phyloP scores from a whole-genome alignment of 441 rosid species.

The Eruca vesicaria region DNA sequence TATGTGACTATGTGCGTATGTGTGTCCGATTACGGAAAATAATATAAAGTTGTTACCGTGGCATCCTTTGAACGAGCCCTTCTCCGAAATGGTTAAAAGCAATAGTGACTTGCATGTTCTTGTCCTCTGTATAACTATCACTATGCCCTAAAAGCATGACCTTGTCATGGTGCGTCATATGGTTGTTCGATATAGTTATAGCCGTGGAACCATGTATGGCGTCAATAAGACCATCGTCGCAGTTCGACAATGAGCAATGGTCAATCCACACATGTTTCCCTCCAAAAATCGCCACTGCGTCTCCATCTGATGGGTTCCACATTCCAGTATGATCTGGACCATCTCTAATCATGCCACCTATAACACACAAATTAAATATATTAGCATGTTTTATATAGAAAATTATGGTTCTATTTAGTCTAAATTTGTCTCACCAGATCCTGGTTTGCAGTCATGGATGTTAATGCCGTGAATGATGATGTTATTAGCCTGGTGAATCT shows the following conservation, averaged over 20 bases:
- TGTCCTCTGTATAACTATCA: slow-evolving; percentile 53
- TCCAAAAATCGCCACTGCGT: slow-evolving; percentile 48
- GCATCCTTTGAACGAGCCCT: slow-evolving; percentile 71
- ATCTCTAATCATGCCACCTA: slow-evolving; percentile 41
- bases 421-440: slow-evolving; percentile 6
- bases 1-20: background rate
- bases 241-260: slow-evolving; percentile 57
- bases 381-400: background rate
- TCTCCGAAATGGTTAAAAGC: slow-evolving; percentile 80
- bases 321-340: slow-evolving; percentile 43
- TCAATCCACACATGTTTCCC: slow-evolving; percentile 57
- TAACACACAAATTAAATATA: background rate
- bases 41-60: slow-evolving; percentile 37
- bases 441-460: slow-evolving; percentile 58
- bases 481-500: slow-evolving; percentile 46
- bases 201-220: slow-evolving; percentile 65
- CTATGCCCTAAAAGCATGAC: slow-evolving; percentile 63
- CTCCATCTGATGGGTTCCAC: slow-evolving; percentile 52
- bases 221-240: slow-evolving; percentile 62
- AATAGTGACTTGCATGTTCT: slow-evolving; percentile 60
- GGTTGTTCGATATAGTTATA: slow-evolving; percentile 60
- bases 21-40: background rate
- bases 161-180: slow-evolving; percentile 65
- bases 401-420: background rate
- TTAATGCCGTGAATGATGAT: slow-evolving; percentile 61